phyloP scores from a whole-genome alignment of 2,329 filamentous ascomycete genomes.

The Dactylonectria macrodidyma region DNA sequence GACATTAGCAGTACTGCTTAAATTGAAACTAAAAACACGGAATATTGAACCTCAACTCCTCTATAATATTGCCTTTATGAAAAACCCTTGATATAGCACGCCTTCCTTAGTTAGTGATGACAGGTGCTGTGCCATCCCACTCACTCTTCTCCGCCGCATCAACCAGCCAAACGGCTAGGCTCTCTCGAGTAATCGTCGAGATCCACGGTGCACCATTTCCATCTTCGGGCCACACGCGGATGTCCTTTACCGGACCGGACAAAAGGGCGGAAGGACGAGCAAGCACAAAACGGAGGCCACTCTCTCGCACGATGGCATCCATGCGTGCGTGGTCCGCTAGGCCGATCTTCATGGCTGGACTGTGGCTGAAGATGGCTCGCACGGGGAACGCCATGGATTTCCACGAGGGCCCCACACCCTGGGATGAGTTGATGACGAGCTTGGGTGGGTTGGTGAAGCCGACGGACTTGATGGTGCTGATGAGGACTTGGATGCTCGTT shows the following conservation, averaged over 20 bases:
- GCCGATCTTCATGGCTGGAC: conserved; percentile 61
- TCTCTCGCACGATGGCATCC: conserved; percentile 57
- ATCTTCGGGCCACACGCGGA: conserved; percentile 59
- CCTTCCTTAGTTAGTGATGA: conserved; percentile 58
- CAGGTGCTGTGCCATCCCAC: conserved; percentile 61
- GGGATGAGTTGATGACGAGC: conserved; percentile 65
- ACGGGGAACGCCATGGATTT: conserved; percentile 58
- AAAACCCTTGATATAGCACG: no score
- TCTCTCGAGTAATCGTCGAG: conserved; percentile 53
- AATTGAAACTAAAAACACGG: no score
- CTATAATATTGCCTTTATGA: no score
- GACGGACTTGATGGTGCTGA: conserved; percentile 56
- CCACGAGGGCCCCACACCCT: conserved; percentile 64
- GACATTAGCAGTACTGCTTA: no score
- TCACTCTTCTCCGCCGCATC: conserved; percentile 56
- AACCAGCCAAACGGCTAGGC: conserved; percentile 63
- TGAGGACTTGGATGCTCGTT: conserved; percentile 14
- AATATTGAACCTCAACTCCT: no score
- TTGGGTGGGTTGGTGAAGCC: conserved; percentile 57
- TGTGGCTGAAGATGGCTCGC: conserved; percentile 59
- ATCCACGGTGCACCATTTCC: conserved; percentile 60
- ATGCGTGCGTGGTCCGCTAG: conserved; percentile 64
- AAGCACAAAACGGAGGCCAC: conserved; percentile 54
- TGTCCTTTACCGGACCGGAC: conserved; percentile 52
- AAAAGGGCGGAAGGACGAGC: conserved; percentile 61